phyloP scores from a whole-genome alignment of 768 basidiomycete genomes.

The Scleroderma citrinum region DNA sequence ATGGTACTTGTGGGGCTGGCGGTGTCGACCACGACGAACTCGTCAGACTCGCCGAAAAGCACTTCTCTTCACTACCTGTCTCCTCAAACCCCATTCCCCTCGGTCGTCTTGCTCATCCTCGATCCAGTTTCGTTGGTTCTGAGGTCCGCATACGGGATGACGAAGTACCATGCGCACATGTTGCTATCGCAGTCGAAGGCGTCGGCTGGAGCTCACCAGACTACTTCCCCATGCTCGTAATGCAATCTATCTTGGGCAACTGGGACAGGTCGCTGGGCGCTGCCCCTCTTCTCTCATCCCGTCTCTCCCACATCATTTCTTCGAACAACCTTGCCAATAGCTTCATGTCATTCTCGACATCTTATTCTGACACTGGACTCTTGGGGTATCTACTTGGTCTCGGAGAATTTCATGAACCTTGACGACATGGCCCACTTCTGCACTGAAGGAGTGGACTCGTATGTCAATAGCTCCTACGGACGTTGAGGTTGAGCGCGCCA shows the following conservation, averaged over 20 bases:
- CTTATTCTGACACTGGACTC: conserved; percentile 98
- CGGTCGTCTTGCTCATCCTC: conserved; percentile 69
- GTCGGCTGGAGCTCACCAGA: conserved; percentile 97
- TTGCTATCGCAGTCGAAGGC: conserved; percentile 97
- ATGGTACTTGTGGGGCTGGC: conserved; percentile 99
- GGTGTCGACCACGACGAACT: conserved; percentile 90
- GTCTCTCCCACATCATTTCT: conserved; percentile 86
- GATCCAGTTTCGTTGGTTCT: conserved; percentile 83
- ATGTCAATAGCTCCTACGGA: conserved; percentile 85
- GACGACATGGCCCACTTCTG: conserved; percentile 94
- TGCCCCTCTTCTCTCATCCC: conserved; percentile 82
- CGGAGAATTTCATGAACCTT: conserved; percentile 90
- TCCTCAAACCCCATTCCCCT: conserved; percentile 86
- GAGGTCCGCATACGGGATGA: conserved; percentile 97
- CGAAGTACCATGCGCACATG: conserved; percentile 79
- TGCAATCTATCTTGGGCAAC: conserved; percentile 97
- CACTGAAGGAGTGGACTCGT: conserved; percentile 90
- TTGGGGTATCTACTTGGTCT: conserved; percentile 97
- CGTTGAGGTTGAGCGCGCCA: conserved; percentile 92
- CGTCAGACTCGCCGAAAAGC: conserved; percentile 90
- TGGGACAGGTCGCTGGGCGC: conserved; percentile 97
- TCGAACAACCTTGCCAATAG: conserved; percentile 96
- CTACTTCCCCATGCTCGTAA: conserved; percentile 99
- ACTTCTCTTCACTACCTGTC: conserved; percentile 85
- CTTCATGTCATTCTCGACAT: conserved; percentile 99